Base-by-base conservation (phyloP, 208 protist species). In the Acanthamoeba lenticulata region DNA sequence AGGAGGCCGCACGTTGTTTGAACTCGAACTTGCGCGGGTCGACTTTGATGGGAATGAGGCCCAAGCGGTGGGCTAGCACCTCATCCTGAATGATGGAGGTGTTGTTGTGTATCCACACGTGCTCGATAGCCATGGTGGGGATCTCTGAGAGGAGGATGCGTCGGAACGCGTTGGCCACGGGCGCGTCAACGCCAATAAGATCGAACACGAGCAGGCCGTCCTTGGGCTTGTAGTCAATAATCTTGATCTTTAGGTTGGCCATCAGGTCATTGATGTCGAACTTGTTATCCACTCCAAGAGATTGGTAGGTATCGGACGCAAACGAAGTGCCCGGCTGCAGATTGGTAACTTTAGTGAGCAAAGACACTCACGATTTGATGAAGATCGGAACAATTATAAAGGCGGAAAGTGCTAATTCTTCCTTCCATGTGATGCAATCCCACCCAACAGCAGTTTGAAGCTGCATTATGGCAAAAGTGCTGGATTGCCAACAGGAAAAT, bases 71-170 rank as follows among this genome's bases (percentile, higher is more conserved):
- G 24, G 97, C 97, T 24, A 99, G 96, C 4, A 99, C 97, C 95
- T 99, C 99, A 94, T 99, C 99, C 57, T 99, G 98, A 85, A 99
- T 97, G 34, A 99, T 98, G 27, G 98, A 98, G 42, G 99, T 99
- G 96, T 99, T 99, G 77, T 99, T 98, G 29, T 98, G 96, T 62
- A 99, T 98, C 40, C 98, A 95, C 21, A 99, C 98, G 77, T 98
- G 98, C 94, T 99, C 99, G 93, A 99, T 99, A 1, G 99, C 99
- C 93, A 99, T 98, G 29, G 99, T 99, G 32, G 99, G 99, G 32
- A 97, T 88, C 95, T 99, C 99, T 1, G 98, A 98, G 24, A 99
- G 96, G 36, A 99, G 97, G 19, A 99, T 98, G 21, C 99, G 97
- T 24, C 99, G 97, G 83, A 99, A 97, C 49, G 99, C 98, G 94